These are phyloP conservation scores for Endotrypanum monterogeii DNA, from an alignment of 208 protist species.

Conservation along the genomic window DNA sequence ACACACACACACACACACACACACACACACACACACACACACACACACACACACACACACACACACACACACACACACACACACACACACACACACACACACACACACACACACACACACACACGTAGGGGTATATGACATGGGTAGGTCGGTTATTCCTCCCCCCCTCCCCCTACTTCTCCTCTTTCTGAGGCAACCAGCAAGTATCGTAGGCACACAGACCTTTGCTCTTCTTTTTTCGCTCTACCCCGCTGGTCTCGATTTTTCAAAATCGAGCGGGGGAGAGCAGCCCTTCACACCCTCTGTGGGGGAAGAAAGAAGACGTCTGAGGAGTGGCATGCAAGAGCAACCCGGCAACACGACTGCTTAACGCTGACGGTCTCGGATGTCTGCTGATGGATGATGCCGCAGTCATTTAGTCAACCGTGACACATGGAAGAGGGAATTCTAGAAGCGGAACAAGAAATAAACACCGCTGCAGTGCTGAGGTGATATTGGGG, in stretches of 20 bases:
- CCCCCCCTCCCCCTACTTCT: not conserved
- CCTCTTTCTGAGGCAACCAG: no score
- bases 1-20: not conserved
- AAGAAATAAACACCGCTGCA: not conserved
- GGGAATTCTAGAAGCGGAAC: not conserved
- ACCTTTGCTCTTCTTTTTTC: no score
- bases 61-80: constrained; percentile 2
- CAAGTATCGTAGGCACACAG: no score
- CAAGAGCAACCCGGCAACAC: not conserved
- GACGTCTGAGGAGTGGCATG: not conserved
- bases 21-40: not conserved
- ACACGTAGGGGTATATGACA: no score
- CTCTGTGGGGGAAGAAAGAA: not conserved
- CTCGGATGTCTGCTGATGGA: not conserved
- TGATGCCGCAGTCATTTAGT: not conserved
- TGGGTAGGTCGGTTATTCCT: not conserved
- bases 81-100: not conserved
- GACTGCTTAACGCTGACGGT: not conserved
- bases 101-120: no score
- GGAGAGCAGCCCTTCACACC: no score
- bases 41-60: not conserved
- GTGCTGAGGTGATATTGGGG: not conserved
- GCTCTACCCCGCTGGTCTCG: not conserved
- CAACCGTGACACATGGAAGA: not conserved
- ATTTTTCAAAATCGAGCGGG: not conserved